Evolutionary conservation across 1,139 yeast species (phyloP).

Genomic region (Yamadazyma atmosphaerica): DNA sequence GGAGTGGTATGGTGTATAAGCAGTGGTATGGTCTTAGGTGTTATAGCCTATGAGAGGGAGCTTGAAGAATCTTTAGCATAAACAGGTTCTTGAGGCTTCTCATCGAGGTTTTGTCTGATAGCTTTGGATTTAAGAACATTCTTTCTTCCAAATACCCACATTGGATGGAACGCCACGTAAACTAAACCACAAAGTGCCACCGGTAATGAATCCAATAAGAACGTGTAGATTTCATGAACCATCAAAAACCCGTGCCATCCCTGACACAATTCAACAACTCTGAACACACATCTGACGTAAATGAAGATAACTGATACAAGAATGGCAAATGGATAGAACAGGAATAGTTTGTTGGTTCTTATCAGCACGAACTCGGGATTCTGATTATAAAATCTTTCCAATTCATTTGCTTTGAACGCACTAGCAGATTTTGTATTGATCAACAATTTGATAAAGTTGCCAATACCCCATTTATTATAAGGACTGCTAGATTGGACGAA

Average conservation of each 20-base stretch:
- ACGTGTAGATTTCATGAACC: conserved; percentile 67
- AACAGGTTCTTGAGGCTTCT: neutral
- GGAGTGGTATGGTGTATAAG: too few relatives aligned
- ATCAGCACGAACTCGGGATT: neutral
- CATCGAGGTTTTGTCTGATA: conserved; percentile 26
- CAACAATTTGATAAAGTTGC: conserved; percentile 31
- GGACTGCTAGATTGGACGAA: conserved; percentile 15
- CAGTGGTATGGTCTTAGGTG: too few relatives aligned
- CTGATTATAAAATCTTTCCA: conserved; percentile 31
- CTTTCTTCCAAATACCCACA: conserved; percentile 48
- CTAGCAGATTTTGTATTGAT: conserved; percentile 26
- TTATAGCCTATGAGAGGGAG: neutral
- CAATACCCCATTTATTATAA: conserved; percentile 24
- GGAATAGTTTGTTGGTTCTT: neutral
- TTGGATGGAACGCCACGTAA: conserved; percentile 65
- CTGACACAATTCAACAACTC: conserved; percentile 75
- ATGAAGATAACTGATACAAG: conserved; percentile 57
- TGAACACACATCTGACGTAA: conserved; percentile 73
- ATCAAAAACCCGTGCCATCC: conserved; percentile 82
- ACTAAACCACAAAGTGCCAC: conserved; percentile 46
- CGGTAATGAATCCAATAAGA: conserved; percentile 79
- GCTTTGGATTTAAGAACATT: conserved; percentile 36
- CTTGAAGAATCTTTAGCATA: neutral
- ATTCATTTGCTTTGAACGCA: conserved; percentile 21
- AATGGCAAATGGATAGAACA: conserved; percentile 51